phyloP scores from a whole-genome alignment of 2,329 filamentous ascomycete genomes.

The Amauroascus verrucosus region DNA sequence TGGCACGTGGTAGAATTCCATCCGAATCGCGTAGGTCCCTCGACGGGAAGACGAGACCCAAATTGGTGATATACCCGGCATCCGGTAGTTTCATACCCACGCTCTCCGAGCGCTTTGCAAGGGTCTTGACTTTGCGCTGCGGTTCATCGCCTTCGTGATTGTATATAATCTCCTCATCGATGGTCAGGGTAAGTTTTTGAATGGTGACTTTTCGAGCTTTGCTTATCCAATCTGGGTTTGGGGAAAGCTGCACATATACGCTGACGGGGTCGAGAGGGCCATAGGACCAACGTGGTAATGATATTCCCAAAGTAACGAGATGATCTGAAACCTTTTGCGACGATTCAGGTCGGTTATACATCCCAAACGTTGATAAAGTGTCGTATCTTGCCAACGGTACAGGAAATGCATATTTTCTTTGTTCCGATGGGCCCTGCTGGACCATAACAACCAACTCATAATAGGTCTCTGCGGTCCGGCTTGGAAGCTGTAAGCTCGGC shows the following conservation, averaged over 20 bases:
- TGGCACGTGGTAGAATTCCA: constrained; percentile 74
- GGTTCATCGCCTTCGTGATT: constrained; percentile 96
- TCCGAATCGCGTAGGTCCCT: constrained; percentile 81
- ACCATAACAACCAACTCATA: constrained; percentile 96
- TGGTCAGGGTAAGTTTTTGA: constrained; percentile 81
- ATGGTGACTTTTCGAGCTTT: constrained; percentile 91
- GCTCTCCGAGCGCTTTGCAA: constrained; percentile 71
- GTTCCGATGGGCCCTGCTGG: constrained; percentile 75
- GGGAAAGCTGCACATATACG: constrained; percentile 87
- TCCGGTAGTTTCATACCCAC: constrained; percentile 81
- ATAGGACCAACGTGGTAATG: constrained; percentile 90
- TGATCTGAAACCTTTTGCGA: constrained; percentile 80
- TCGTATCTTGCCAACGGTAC: constrained; percentile 90
- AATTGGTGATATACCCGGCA: constrained; percentile 82
- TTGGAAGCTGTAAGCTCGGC: constrained; percentile 79
- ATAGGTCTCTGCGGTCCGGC: constrained; percentile 88
- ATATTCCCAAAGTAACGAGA: constrained; percentile 81
- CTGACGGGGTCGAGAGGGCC: constrained; percentile 90
- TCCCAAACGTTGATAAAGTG: constrained; percentile 93
- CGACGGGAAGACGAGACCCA: constrained; percentile 80
- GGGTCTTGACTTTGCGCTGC: constrained; percentile 73
- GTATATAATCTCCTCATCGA: constrained; percentile 97
- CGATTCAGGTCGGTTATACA: constrained; percentile 95
- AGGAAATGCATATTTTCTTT: constrained; percentile 84
- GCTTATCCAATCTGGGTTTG: constrained; percentile 80